Base-by-base conservation (phyloP, 169 alveolate species). In the Pseudocohnilembus persalinus region DNA sequence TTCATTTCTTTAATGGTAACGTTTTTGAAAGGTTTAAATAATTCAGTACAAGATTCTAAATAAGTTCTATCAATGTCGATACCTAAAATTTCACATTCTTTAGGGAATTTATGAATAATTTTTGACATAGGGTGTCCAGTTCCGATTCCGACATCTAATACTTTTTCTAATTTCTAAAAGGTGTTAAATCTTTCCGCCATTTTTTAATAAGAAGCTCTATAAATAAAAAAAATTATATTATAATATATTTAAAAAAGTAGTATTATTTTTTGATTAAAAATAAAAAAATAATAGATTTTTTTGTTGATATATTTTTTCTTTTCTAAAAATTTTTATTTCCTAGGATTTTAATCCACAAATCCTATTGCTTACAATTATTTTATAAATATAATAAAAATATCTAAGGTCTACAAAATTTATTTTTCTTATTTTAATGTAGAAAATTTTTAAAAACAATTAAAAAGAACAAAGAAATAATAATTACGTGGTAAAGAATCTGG, bases 71-170 rank as follows among this genome's bases (percentile, higher is more conserved):
- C 79, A 29, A 78, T 85, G 49, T 85, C 85, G 20, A 85, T 85
- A 29, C 75, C 85, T 31, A 29, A 30, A 20, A 85, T 73, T 30
- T 85, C 35, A 34, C 73, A 74, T 1, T 28, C 33, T 64, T 29
- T 34, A 30, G 83, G 83, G 65, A 78, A 27, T 85, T 75, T 34
- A 49, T 79, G 29, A 28, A 79, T 34, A 27, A 79, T 74, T 73
- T 74, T 31, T 29, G 25, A 31, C 11, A 85, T 68, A 74, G 89
- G 85, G 74, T 77, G 85, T 29, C 86, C 89, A 29, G 89, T 85
- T 1, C 86, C 85, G 29, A 85, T 85, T 72, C 86, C 85, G 16
- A 85, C 82, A 31, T 85, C 89, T 20, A 85, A 63, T 16, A 78
- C 79, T 85, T 84, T 78, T 30, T 68, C 79, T 11, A 85, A 76